Percentiles rank a stretch among this genome's conserved stretches.
phyloP scores from a whole-genome alignment of 2,329 filamentous ascomycete genomes.

The Fusarium tricinctum region DNA sequence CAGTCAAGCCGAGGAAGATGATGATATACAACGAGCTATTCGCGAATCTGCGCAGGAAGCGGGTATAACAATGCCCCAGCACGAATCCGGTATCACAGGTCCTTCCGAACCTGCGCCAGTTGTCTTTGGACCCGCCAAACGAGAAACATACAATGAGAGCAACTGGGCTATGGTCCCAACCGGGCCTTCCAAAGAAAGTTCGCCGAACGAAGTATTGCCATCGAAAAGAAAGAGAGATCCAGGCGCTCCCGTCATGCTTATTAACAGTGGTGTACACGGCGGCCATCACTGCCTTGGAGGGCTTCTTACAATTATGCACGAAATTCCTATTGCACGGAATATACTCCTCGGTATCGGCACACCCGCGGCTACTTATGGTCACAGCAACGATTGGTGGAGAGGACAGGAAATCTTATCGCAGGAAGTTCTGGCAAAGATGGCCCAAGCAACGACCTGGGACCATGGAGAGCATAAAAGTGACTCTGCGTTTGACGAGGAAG shows the following conservation, averaged over 20 bases:
- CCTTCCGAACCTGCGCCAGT: slow-evolving; percentile 57
- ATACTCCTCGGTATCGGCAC: slow-evolving; percentile 62
- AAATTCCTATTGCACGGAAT: slow-evolving; percentile 71
- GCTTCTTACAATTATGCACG: slow-evolving; percentile 70
- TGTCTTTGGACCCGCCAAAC: slow-evolving; percentile 72
- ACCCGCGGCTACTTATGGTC: slow-evolving; percentile 64
- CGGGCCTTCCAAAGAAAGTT: slow-evolving; percentile 46
- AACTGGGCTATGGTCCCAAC: slow-evolving; percentile 72
- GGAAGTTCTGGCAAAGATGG: slow-evolving; percentile 54
- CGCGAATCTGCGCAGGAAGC: slow-evolving; percentile 68
- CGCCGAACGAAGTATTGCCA: slow-evolving; percentile 50
- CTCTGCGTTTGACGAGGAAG: slow-evolving; percentile 64
- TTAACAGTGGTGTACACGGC: slow-evolving; percentile 53
- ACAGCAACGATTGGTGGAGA: slow-evolving; percentile 73
- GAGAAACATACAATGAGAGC: slow-evolving; percentile 66
- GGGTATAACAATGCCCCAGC: slow-evolving; percentile 59
- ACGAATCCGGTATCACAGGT: slow-evolving; percentile 66
- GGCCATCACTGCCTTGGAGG: slow-evolving; percentile 63
- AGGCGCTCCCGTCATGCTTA: slow-evolving; percentile 66
- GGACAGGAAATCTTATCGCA: slow-evolving; percentile 65
- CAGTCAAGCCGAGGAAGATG: slow-evolving; percentile 63
- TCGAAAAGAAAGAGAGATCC: slow-evolving; percentile 60
- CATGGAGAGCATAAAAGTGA: slow-evolving; percentile 44
- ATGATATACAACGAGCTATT: slow-evolving; percentile 69
- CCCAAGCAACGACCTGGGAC: slow-evolving; percentile 51